Base-by-base conservation (phyloP, 179 eudicot species). In the Sideroxylon spinosum region DNA sequence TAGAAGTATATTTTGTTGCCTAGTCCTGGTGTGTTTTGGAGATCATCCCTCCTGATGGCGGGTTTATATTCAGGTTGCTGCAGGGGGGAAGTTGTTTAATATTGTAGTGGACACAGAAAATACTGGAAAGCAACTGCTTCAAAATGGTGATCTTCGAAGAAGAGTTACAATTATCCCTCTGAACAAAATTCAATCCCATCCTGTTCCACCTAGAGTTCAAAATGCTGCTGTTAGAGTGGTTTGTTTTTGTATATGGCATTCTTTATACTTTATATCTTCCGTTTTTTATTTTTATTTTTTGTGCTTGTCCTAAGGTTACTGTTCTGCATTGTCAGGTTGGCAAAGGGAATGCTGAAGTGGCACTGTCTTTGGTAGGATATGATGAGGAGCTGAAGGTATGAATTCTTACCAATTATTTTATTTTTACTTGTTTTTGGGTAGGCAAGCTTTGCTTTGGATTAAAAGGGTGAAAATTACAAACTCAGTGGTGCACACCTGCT, bases 141-240 rank as follows among this genome's bases (percentile, higher is more conserved):
- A 95, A 84, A 92, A 92, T 74, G 99, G 99, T 11, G 87, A 90
- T 49, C 92, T 95, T 26, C 88, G 89, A 72, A 85, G 93, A 87
- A 89, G 99, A 84, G 97, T 93, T 71, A 95, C 99, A 57, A 86
- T 91, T 66, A 94, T 94, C 57, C 98, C 99, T 76, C 79, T 95
- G 22, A 95, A 92, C 92, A 94, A 95, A 86, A 95, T 95, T 74
- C 95, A 92, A 81, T 77, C 90, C 74, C 84, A 87, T 84, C 89
- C 91, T 78, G 86, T 95, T 32, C 65, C 91, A 50, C 76, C 83
- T 22, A 84, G 85, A 80, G 85, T 92, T 83, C 93, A 91, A 82
- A 84, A 86, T 73, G 90, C 94, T 77, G 98, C 98, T 60, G 83
- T 79, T 81, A 86, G 83, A 64, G 71, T 92, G 96, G 99, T 96